These are phyloP conservation scores for Sequoiadendron giganteum DNA, from an alignment of 75 land plant species.

Conservation along the genomic window DNA sequence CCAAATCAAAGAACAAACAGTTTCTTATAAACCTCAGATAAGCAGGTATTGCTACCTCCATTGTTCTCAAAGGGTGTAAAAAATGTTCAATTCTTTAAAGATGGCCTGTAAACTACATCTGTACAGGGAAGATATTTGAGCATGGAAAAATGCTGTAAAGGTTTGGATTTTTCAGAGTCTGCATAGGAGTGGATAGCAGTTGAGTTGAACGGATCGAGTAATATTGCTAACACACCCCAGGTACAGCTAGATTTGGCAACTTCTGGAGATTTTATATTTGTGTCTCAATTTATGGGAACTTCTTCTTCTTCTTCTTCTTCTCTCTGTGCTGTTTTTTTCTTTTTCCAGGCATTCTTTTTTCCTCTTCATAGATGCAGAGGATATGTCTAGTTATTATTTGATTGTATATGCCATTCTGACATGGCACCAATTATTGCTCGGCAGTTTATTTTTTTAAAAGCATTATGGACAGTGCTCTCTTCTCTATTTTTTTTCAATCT, in stretches of 20 bases:
- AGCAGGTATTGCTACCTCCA: neutral
- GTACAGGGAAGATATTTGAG: neutral
- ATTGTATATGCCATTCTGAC: conserved; percentile 11
- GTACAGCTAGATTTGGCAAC: conserved; percentile 5
- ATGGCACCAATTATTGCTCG: neutral
- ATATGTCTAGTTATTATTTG: conserved; percentile 6
- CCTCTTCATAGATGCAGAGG: conserved; percentile 1
- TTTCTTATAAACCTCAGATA: neutral
- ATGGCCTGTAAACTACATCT: neutral
- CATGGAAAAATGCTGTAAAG: neutral
- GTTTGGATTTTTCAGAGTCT: neutral
- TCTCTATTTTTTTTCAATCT: neutral
- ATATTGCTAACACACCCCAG: neutral
- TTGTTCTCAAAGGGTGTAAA: neutral
- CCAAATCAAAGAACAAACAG: neutral
- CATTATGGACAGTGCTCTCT: neutral
- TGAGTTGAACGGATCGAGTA: neutral
- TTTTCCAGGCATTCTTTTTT: neutral
- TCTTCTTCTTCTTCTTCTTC: conserved; percentile 3
- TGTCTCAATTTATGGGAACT: neutral
- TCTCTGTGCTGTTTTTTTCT: neutral
- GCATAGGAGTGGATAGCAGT: neutral
- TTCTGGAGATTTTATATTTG: neutral
- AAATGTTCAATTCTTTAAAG: neutral
- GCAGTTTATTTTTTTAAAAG: neutral